These are phyloP conservation scores for Capsicum baccatum DNA, from an alignment of 257 asterid species.

Conservation along the genomic window DNA sequence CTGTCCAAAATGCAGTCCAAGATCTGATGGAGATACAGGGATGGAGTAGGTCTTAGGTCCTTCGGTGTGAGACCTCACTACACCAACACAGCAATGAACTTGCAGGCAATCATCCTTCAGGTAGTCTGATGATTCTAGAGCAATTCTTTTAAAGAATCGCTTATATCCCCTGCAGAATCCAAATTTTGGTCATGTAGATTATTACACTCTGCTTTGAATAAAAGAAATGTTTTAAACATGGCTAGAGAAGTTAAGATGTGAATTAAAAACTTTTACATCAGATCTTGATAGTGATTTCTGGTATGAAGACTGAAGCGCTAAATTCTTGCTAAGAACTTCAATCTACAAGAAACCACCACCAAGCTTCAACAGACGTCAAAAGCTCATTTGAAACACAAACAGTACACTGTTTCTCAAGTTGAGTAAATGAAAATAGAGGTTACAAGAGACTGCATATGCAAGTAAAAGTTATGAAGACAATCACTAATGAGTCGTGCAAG, in stretches of 20 bases:
- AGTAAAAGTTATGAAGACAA: neutral
- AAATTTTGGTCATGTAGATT: constrained; percentile 19
- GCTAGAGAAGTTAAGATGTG: neutral
- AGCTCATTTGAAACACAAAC: neutral
- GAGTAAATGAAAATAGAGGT: constrained; percentile 2
- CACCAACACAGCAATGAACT: constrained; percentile 93
- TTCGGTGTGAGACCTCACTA: constrained; percentile 80
- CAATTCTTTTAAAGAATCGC: constrained; percentile 71
- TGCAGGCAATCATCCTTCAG: constrained; percentile 87
- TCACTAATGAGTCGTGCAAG: neutral
- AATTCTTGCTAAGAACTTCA: constrained; percentile 4
- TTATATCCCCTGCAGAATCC: constrained; percentile 86
- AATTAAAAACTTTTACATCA: neutral
- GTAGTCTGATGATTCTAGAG: constrained; percentile 82
- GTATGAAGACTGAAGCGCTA: neutral
- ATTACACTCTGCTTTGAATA: neutral
- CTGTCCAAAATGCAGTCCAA: constrained; percentile 86
- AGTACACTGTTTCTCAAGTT: neutral
- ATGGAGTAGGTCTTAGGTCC: constrained; percentile 83
- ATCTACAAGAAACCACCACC: constrained; percentile 17
- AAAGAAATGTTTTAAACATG: neutral
- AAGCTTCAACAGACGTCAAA: constrained; percentile 20
- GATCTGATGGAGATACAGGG: constrained; percentile 76
- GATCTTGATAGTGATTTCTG: neutral
- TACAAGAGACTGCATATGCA: neutral